Evolutionary conservation across 2,329 filamentous ascomycete genomes (phyloP), one percentile per base, ranked within the genome.

Genomic region (Daldinia sp.): DNA sequence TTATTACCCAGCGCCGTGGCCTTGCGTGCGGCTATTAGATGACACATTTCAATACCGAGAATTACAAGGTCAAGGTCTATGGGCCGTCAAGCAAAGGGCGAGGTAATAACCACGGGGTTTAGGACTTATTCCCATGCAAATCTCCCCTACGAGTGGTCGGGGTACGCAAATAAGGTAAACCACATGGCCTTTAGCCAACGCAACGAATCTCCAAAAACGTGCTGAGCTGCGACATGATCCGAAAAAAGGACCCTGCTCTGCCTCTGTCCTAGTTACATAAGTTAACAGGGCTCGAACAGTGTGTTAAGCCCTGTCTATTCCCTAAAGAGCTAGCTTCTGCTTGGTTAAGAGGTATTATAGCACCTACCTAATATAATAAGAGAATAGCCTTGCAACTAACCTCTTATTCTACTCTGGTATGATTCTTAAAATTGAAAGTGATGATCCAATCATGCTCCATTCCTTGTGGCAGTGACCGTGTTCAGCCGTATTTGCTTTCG

Each of bases 161-260:
- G n/a, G 61, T 67, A 67, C 64, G 64, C 57, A 35, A n/a, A 55
- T 54, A n/a, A 50, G 5, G 23, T 3, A 23, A 19, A 27, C 8
- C 45, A 30, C 35, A 35, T 29, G 21, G 25, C 15, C 10, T 56
- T 35, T 53, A 37, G 25, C 51, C 54, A 61, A 52, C 61, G 52
- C 61, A 51, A 50, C 34, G 23, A 55, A 54, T 50, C 15, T 45
- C 57, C 53, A 61, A 39, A 61, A 54, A 54, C 45, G 41, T 55
- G 48, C 56, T 51, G 58, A 34, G 60, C 41, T 64, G 61, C 57
- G 57, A 64, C 58, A 64, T 61, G 58, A 61, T 61, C 25, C 43
- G 39, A 52, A 25, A 51, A 51, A 56, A 34, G 47, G 48, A 29
- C 58, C 48, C 27, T 49, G 39, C 30, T 39, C 7, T 43, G 19